Conservation (phyloP, 805 yeast genomes). For the Cyberlindnera nakhonratchasimensis region DNA sequence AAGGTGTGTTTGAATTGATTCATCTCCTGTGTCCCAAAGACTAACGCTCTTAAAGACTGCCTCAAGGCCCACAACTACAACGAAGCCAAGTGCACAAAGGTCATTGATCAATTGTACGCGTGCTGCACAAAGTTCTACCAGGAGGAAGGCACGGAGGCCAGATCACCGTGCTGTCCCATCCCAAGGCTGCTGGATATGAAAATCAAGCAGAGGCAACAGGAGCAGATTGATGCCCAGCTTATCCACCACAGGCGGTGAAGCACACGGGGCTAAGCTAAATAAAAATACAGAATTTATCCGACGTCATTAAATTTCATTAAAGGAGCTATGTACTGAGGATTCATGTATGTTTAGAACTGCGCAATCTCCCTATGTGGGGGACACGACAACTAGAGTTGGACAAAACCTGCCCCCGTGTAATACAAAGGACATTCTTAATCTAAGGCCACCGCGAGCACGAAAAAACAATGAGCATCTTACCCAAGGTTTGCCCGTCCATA, state of each 20-base stretch:
- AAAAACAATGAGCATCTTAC: constrained; percentile 25
- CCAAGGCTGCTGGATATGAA: constrained; percentile 60
- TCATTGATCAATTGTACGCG: constrained; percentile 65
- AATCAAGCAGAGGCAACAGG: constrained; percentile 58
- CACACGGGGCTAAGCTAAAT: no score
- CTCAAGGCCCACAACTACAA: constrained; percentile 56
- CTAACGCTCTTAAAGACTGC: constrained; percentile 45
- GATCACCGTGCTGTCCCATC: constrained; percentile 76
- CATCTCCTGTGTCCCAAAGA: constrained; percentile 4
- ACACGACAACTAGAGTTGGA: constrained; percentile 48
- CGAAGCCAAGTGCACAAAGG: constrained; percentile 68
- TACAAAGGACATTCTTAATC: constrained; percentile 35
- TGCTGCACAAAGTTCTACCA: constrained; percentile 72
- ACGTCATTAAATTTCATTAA: not conserved
- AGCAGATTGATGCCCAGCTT: constrained; percentile 56
- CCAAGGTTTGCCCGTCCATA: constrained; percentile 31
- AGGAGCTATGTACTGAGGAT: not conserved
- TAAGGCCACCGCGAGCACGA: constrained; percentile 97
- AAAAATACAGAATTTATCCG: no score
- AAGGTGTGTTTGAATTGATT: constrained; percentile 43
- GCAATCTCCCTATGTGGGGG: constrained; percentile 43
- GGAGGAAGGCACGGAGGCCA: constrained; percentile 53
- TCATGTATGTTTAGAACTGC: constrained; percentile 76
- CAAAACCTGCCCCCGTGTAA: constrained; percentile 33
- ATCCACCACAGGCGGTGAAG: constrained; percentile 22